These are phyloP conservation scores for Metrosideros polymorpha DNA, from an alignment of 441 rosid species.

Conservation along the genomic window DNA sequence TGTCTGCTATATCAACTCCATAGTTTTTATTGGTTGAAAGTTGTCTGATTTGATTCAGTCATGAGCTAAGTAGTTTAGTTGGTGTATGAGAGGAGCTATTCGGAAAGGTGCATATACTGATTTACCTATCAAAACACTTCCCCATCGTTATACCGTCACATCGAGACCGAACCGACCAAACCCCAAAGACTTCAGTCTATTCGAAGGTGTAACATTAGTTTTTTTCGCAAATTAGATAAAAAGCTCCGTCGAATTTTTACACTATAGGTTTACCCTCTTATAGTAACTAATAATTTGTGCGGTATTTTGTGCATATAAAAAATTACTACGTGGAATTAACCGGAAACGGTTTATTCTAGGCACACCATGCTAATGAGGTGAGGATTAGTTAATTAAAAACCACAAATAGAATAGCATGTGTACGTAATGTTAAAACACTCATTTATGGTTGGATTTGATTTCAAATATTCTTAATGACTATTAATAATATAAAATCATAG, in stretches of 20 bases:
- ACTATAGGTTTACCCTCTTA: not conserved
- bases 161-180: not conserved
- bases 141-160: not conserved
- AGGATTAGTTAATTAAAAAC: not conserved
- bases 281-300: not conserved
- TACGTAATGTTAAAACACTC: too few species aligned
- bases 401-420: not conserved
- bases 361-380: not conserved
- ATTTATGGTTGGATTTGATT: too few species aligned
- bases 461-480: too few species aligned
- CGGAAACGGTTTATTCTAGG: not conserved
- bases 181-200: not conserved
- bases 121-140: not conserved
- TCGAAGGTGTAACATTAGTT: not conserved
- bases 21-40: not conserved
- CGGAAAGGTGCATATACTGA: not conserved
- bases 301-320: not conserved
- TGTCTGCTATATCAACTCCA: not conserved
- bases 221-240: too few species aligned
- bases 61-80: not conserved
- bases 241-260: not conserved
- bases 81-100: not conserved
- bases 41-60: not conserved
- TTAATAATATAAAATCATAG: not conserved
- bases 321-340: not conserved